A percentile compares a stretch with the other conserved stretches of the same genome.
Conservation (phyloP, 2,329 filamentous ascomycete species). For the Neurospora crassa region DNA sequence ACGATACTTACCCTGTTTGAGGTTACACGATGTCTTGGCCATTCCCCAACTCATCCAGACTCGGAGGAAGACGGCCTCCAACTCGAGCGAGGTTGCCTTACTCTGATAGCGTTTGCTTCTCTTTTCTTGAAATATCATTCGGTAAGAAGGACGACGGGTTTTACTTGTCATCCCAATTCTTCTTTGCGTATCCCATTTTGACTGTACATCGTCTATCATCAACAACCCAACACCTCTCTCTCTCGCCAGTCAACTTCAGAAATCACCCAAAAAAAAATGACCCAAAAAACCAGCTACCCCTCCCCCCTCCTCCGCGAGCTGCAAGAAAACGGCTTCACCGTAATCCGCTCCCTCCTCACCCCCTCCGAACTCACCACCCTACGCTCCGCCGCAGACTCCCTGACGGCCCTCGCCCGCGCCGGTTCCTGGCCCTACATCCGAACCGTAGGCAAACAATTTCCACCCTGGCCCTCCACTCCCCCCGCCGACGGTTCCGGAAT, state of each 20-base stretch:
- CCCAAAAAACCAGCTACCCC: neutral
- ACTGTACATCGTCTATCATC: neutral
- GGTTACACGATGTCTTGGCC: neutral
- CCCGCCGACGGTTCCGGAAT: constrained; percentile 51
- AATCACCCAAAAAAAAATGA: neutral
- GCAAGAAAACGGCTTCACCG: constrained; percentile 64
- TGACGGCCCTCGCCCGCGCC: constrained; percentile 52
- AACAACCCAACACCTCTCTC: neutral
- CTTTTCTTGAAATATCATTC: neutral
- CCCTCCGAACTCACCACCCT: constrained; percentile 46
- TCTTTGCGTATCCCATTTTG: neutral
- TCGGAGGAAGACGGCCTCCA: neutral
- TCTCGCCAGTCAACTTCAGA: neutral
- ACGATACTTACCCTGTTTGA: neutral
- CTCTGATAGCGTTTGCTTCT: neutral
- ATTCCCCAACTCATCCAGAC: neutral
- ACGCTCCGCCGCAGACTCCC: constrained; percentile 46
- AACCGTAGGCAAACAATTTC: constrained; percentile 83
- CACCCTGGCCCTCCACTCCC: constrained; percentile 60
- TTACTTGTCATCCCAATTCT: neutral
- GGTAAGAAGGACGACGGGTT: neutral
- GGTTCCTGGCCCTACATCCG: constrained; percentile 75
- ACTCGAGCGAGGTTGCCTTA: neutral
- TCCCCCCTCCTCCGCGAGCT: constrained; percentile 29
- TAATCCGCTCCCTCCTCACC: constrained; percentile 56